These are phyloP conservation scores for Stemphylium lycopersici DNA, from an alignment of 2,329 filamentous ascomycete genomes.

Conservation along the genomic window DNA sequence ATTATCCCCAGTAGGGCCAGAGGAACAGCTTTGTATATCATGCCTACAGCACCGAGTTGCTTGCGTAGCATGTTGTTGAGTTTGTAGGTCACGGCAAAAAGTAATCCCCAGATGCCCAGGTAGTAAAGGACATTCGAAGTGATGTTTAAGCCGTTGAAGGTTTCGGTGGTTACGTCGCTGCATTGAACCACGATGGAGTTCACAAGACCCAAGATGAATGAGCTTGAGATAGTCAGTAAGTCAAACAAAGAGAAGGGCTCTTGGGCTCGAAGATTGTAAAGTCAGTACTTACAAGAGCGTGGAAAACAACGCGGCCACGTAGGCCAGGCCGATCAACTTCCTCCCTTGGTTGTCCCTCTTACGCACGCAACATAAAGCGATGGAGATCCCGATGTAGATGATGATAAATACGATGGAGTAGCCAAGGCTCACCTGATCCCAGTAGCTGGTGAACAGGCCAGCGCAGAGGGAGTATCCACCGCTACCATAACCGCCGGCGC, in stretches of 20 bases:
- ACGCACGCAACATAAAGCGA: constrained; percentile 22
- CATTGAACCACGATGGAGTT: constrained; percentile 24
- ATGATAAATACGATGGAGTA: constrained; percentile 25
- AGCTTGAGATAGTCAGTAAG: constrained; percentile 12
- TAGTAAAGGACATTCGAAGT: constrained; percentile 25
- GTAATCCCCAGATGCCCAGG: constrained; percentile 29
- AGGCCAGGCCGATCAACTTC: constrained; percentile 28
- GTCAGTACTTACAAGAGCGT: constrained; percentile 26
- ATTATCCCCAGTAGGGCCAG: constrained; percentile 27
- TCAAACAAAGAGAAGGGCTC: not conserved
- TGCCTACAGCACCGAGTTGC: constrained; percentile 18
- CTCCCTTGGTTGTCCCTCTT: constrained; percentile 28
- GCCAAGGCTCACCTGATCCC: constrained; percentile 21
- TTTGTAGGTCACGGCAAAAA: constrained; percentile 30
- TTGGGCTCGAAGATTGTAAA: not conserved
- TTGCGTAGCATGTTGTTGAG: constrained; percentile 35
- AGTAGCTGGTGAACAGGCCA: constrained; percentile 14
- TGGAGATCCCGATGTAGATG: constrained; percentile 23
- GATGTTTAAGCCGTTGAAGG: constrained; percentile 20
- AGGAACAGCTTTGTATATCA: constrained; percentile 18
- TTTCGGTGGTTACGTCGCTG: not conserved
- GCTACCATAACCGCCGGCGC: constrained; percentile 19
- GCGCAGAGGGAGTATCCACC: constrained; percentile 22
- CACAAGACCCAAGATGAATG: constrained; percentile 16
- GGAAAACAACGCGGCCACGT: constrained; percentile 17